A percentile compares a stretch with the other conserved stretches of the same genome.
Conservation (phyloP, 495 filamentous ascomycete genomes). For the Jackrogersella minutella region DNA sequence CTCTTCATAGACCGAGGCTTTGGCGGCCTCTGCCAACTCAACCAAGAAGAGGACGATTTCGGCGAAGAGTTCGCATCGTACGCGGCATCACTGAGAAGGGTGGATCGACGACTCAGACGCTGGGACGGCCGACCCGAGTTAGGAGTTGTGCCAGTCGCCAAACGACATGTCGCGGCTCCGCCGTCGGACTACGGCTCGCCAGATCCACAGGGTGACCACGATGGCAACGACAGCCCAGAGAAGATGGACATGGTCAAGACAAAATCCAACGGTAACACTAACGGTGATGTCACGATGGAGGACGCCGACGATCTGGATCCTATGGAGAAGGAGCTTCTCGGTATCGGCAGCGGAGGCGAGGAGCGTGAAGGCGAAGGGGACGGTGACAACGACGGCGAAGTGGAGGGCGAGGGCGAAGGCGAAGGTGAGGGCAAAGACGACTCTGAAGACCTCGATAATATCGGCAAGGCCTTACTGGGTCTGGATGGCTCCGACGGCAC, state of each 20-base stretch:
- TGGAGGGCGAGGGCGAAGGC: constrained; percentile 46
- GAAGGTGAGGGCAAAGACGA: constrained; percentile 51
- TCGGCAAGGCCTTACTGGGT: constrained; percentile 60
- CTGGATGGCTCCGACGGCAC: constrained; percentile 52
- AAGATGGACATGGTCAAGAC: constrained; percentile 46
- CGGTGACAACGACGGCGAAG: constrained; percentile 42
- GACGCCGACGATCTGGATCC: constrained; percentile 61
- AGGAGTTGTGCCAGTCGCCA: constrained; percentile 54
- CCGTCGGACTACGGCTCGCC: constrained; percentile 38
- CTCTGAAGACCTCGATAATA: constrained; percentile 60
- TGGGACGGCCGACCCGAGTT: constrained; percentile 64
- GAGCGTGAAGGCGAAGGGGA: constrained; percentile 45
- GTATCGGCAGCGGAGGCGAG: constrained; percentile 51
- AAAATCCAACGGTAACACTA: constrained; percentile 40
- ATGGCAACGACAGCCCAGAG: constrained; percentile 35
- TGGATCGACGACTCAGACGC: constrained; percentile 72
- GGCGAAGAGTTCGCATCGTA: constrained; percentile 80
- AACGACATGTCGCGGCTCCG: constrained; percentile 41
- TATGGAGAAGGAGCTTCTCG: constrained; percentile 59
- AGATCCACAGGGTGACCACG: constrained; percentile 25
- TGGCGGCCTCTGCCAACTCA: constrained; percentile 73
- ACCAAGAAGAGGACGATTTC: constrained; percentile 74
- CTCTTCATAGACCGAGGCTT: constrained; percentile 64
- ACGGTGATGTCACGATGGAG: constrained; percentile 52
- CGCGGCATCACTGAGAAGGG: constrained; percentile 74